Percentiles rank a stretch among this genome's conserved stretches.
phyloP scores from a whole-genome alignment of 1,284 basidiomycete genomes.

The Cryptococcus depauperatus region DNA sequence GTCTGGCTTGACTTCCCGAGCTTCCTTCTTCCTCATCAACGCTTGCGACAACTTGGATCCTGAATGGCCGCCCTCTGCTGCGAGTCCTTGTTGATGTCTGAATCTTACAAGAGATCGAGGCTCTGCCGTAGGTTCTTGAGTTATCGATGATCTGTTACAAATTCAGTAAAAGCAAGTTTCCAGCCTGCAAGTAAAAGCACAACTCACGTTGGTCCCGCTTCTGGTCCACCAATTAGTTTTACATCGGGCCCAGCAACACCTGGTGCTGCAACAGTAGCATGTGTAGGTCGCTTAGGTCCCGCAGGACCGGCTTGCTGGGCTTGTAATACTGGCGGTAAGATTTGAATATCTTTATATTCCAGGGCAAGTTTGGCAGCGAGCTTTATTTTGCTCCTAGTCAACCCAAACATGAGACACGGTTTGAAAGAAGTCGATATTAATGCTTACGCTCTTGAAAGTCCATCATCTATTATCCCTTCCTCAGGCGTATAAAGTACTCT shows the following conservation, averaged over 20 bases:
- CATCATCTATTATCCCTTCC: slow-evolving; percentile 31
- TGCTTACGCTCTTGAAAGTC: slow-evolving; percentile 42
- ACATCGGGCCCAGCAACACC: slow-evolving; percentile 50
- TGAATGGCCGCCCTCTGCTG: slow-evolving; percentile 42
- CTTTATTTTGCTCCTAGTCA: slow-evolving; percentile 46
- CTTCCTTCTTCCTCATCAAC: slow-evolving; percentile 80
- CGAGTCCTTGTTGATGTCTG: slow-evolving; percentile 45
- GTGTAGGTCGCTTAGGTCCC: slow-evolving; percentile 61
- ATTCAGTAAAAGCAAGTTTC: background rate
- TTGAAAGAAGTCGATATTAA: background rate
- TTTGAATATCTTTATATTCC: slow-evolving; percentile 80
- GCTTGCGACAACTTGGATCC: slow-evolving; percentile 66
- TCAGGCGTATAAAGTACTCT: slow-evolving; percentile 44
- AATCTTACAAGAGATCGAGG: slow-evolving; percentile 40
- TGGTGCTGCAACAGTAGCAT: slow-evolving; percentile 51
- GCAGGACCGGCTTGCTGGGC: slow-evolving; percentile 67
- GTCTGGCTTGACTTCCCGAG: slow-evolving; percentile 81
- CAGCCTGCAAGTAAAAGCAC: background rate
- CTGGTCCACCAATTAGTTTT: slow-evolving; percentile 31
- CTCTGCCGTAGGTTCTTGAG: slow-evolving; percentile 15
- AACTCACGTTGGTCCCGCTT: slow-evolving; percentile 15
- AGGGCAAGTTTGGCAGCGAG: slow-evolving; percentile 61
- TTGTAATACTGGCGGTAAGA: slow-evolving; percentile 71
- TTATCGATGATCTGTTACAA: slow-evolving; percentile 4
- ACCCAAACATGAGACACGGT: background rate